Conservation (phyloP, 306 rosid species). For the Prunus mume region DNA sequence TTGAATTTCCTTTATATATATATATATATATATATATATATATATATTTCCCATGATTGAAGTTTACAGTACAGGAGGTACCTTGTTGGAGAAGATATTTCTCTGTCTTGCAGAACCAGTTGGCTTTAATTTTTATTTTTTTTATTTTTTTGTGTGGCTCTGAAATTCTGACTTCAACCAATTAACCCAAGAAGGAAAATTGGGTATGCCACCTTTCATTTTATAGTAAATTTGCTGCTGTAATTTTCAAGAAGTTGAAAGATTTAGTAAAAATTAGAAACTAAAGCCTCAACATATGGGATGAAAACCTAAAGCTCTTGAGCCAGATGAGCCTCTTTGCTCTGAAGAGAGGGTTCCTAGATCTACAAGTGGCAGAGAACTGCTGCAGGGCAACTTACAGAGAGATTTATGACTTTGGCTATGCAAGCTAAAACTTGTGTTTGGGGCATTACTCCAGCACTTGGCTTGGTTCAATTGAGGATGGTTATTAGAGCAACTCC, state of each 20-base stretch:
- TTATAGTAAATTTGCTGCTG: background rate
- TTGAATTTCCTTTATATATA: background rate
- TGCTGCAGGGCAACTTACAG: conserved; percentile 24
- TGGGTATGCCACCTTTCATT: background rate
- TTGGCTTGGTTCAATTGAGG: conserved; percentile 20
- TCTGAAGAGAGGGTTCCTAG: background rate
- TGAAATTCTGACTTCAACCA: background rate
- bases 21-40: too few relatives aligned
- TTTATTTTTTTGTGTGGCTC: background rate
- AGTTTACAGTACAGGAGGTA: background rate
- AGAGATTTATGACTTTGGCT: conserved; percentile 29
- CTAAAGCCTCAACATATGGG: background rate
- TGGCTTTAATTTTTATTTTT: background rate
- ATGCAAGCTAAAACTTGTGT: conserved; percentile 16
- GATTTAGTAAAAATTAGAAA: background rate
- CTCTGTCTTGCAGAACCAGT: background rate
- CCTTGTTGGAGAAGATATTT: background rate
- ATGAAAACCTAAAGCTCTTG: too few relatives aligned
- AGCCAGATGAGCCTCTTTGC: too few relatives aligned
- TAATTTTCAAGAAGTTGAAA: background rate
- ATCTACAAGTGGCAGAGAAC: conserved; percentile 28
- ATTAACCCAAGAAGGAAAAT: background rate
- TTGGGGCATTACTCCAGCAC: background rate
- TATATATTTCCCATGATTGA: background rate
- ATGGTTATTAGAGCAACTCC: conserved; percentile 1